These are phyloP conservation scores for Tanozyma kutaoensis DNA, from an alignment of 805 yeast genomes.

Conservation along the genomic window DNA sequence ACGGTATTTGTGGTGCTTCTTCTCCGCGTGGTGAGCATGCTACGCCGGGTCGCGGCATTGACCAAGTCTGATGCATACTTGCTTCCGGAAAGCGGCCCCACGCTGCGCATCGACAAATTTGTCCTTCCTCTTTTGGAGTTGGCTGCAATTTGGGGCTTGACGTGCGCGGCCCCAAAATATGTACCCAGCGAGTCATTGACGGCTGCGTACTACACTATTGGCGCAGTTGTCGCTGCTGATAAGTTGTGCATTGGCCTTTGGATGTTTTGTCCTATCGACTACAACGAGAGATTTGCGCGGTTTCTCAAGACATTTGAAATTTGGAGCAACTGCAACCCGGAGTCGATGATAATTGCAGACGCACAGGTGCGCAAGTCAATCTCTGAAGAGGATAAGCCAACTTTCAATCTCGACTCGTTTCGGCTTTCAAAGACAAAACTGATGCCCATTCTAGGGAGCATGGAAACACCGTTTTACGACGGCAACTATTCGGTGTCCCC, in stretches of 20 bases:
- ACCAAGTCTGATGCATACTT: slow-evolving; percentile 1
- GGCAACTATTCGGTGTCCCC: slow-evolving; percentile 27
- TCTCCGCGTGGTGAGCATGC: slow-evolving; percentile 1
- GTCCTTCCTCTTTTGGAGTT: slow-evolving; percentile 4
- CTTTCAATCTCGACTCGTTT: slow-evolving; percentile 4
- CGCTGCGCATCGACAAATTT: slow-evolving; percentile 2
- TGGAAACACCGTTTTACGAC: slow-evolving; percentile 15
- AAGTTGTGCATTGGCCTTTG: slow-evolving; percentile 3
- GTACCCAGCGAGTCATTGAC: neutral
- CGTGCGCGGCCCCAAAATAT: slow-evolving; percentile 1
- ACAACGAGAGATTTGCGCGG: slow-evolving; percentile 2
- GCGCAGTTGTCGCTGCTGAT: slow-evolving; percentile 2
- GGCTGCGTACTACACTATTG: slow-evolving; percentile 2
- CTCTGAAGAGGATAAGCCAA: slow-evolving; percentile 1
- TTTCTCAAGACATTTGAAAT: neutral
- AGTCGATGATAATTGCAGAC: neutral
- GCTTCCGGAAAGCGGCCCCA: slow-evolving; percentile 3
- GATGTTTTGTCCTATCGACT: slow-evolving; percentile 4
- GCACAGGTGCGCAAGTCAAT: neutral
- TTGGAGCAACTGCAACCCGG: slow-evolving; percentile 1
- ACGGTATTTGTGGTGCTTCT: slow-evolving; percentile 1
- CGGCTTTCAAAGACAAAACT: slow-evolving; percentile 1
- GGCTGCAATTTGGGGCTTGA: slow-evolving; percentile 1
- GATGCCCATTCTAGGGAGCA: slow-evolving; percentile 3
- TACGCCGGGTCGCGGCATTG: slow-evolving; percentile 1